Evolutionary conservation across 352 stramenopile genomes (phyloP), one percentile per base, ranked within the genome.

Genomic region (Phytophthora citrophthora): DNA sequence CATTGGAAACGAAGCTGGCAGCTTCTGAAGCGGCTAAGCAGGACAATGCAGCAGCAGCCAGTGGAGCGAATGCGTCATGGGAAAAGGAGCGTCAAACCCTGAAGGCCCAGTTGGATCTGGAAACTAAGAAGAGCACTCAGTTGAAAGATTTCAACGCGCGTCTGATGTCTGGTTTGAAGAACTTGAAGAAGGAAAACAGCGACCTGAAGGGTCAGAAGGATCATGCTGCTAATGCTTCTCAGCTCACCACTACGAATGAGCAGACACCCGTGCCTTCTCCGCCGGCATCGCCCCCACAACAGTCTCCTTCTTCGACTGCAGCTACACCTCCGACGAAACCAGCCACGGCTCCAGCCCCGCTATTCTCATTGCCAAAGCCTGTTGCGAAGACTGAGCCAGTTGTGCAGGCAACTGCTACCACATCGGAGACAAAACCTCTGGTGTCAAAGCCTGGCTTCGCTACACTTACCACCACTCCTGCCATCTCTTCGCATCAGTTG

Each of bases 111-210:
- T 53, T 91, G 27, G 86, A 94, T 15, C 63, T 77, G 2, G 86
- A 94, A 53, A 74, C 73, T 9, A 90, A 92, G 74, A 85, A 86
- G 53, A 77, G 71, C 18, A 75, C 57, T 15, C 80, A 90, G 53
- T 55, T 94, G 36, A 92, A 90, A 65, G 81, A 91, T 12, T 87
- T 94, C 45, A 94, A 91, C 50, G 65, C 72, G 8, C 79, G 81
- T 11, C 36, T 94, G 16, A 80, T 94, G 70, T 76, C 66, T n/a
- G 79, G 81, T 44, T 40, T 91, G 32, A 94, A 91, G 61, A 78
- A 40, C 24, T 44, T 91, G 24, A 90, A 89, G 63, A 88, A 94
- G 68, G 81, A 92, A 48, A 94, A 91, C 58, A 79, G 64, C 13
- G 79, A 94, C 51, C 55, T 94, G 6, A 90, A 91, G 70, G 74